phyloP scores from a whole-genome alignment of 2,329 filamentous ascomycete genomes.

The Ascochyta clinopodiicola region DNA sequence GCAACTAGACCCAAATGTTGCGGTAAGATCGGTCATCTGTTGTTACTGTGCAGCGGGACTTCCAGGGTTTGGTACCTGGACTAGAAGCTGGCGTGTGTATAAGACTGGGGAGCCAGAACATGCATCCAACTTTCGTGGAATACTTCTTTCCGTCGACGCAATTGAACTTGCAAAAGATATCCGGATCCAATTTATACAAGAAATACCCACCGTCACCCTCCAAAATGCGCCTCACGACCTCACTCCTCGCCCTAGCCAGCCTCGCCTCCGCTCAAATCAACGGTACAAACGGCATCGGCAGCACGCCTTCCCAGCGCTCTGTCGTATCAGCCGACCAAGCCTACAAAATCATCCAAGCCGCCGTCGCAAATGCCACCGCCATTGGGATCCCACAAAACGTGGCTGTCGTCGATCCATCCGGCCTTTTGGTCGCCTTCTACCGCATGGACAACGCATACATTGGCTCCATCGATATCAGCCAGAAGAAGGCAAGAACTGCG shows the following conservation, averaged over 20 bases:
- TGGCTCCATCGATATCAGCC: slow-evolving; percentile 38
- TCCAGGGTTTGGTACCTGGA: neutral
- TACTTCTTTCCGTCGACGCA: too few relatives aligned
- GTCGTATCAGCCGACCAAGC: slow-evolving; percentile 34
- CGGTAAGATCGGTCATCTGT: neutral
- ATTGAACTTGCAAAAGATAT: too few relatives aligned
- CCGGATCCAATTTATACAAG: too few relatives aligned
- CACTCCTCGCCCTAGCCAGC: slow-evolving; percentile 18
- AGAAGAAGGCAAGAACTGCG: slow-evolving; percentile 38
- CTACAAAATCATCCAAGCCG: slow-evolving; percentile 28
- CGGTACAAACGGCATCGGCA: slow-evolving; percentile 33
- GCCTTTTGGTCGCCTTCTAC: slow-evolving; percentile 36
- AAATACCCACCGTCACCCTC: neutral
- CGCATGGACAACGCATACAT: slow-evolving; percentile 39
- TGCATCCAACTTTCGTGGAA: too few relatives aligned
- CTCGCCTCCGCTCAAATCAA: slow-evolving; percentile 24
- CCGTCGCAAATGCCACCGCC: slow-evolving; percentile 30
- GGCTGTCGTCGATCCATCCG: slow-evolving; percentile 37
- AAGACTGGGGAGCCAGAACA: neutral
- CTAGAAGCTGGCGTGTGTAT: neutral
- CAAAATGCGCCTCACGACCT: slow-evolving; percentile 6
- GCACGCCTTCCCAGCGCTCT: slow-evolving; percentile 25
- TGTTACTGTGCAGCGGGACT: neutral
- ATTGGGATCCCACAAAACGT: slow-evolving; percentile 38
- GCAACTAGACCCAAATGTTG: neutral